These are phyloP conservation scores for Lactarius hatsudake DNA, from an alignment of 768 basidiomycete genomes.

Conservation along the genomic window DNA sequence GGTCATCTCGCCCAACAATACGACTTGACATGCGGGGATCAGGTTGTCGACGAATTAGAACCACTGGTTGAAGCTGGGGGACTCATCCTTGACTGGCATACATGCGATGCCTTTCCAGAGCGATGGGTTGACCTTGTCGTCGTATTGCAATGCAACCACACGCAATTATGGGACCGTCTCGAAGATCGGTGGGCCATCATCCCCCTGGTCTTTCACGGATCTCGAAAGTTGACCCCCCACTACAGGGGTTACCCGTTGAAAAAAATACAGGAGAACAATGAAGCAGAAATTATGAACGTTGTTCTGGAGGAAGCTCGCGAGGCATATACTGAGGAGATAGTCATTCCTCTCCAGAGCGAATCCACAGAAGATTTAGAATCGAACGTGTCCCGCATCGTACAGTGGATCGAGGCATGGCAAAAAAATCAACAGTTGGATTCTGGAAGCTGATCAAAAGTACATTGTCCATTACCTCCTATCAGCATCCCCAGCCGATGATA, in stretches of 20 bases:
- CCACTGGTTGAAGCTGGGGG: constrained; percentile 56
- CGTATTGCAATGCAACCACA: constrained; percentile 87
- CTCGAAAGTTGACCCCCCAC: background rate
- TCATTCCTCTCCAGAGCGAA: constrained; percentile 82
- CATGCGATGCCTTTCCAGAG: constrained; percentile 91
- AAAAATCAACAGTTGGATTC: constrained; percentile 30
- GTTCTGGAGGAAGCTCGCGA: constrained; percentile 84
- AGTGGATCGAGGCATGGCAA: constrained; percentile 84
- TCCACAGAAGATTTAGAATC: constrained; percentile 75
- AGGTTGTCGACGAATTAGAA: constrained; percentile 91
- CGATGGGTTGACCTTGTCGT: constrained; percentile 96
- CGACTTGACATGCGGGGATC: constrained; percentile 12
- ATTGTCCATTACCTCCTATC: constrained; percentile 4
- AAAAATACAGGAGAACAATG: constrained; percentile 98
- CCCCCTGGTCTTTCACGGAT: background rate
- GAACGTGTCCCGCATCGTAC: constrained; percentile 83
- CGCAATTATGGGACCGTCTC: constrained; percentile 82
- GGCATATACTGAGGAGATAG: constrained; percentile 81
- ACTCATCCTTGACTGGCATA: constrained; percentile 92
- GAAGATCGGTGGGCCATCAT: constrained; percentile 69
- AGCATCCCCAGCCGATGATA: background rate
- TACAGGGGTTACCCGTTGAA: constrained; percentile 78
- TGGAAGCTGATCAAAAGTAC: constrained; percentile 21
- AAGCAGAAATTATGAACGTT: constrained; percentile 96
- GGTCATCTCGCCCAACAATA: background rate